Base-by-base conservation (phyloP, 2,329 filamentous ascomycete genomes). In the Aciculosporium take region DNA sequence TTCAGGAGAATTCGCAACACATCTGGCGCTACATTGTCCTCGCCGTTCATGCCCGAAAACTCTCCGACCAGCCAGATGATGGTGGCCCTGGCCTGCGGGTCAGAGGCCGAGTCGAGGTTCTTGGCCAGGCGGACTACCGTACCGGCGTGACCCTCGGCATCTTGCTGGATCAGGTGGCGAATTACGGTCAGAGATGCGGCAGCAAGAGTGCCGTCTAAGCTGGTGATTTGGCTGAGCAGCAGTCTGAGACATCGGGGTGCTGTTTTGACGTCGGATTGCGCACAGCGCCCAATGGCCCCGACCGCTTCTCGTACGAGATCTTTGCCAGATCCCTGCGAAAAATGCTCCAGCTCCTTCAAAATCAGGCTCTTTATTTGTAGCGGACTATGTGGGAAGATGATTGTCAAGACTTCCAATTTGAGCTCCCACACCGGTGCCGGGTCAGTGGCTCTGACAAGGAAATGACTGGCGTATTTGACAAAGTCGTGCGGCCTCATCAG, bases 1-100 rank as follows among this genome's bases (percentile, higher is more conserved):
- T 87, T 89, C 34, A 87, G 73, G 2, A 98, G 65, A 33, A 96
- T 89, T 7, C 91, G 78, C 27, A 96, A 66, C 6, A 96, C 87
- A 54, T 98, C 91, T 0, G 89, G 80, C 0, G 91, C 91, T 46
- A 98, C 89, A 53, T 93, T 94, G 56, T 91, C 80, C 45, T 88
- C 80, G 8, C 80, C 74, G 42, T 86, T 77, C 3, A 82, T 61
- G 0, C 86, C 85, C 0, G 89, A 78, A 52, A 93, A 96, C 60
- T 98, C 91, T 35, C 91, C 91, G 0, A 96, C 88, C 1, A 98
- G 75, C 91, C 91, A 98, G 51, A 98, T 83, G 48, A 98, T 95
- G 38, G 85, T 94, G 3, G 91, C 91, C 49, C 91, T 74, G 3
- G 91, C 91, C 46, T 87, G 81, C 1, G 91, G 79, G 46, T 91